Evolutionary conservation across 805 yeast genomes (phyloP).

Genomic region (Torulaspora delbrueckii): DNA sequence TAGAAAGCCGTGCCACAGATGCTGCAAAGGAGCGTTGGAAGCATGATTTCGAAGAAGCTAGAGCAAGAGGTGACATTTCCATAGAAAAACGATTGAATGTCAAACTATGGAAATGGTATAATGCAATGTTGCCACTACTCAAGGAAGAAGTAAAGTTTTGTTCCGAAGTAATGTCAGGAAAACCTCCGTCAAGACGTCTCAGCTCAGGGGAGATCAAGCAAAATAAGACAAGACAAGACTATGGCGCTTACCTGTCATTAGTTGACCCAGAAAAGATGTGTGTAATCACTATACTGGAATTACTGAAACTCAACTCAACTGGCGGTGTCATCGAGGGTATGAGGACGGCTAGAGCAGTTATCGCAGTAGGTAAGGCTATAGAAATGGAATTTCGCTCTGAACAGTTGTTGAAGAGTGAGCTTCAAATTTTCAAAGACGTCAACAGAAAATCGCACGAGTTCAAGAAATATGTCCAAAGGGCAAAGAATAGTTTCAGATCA

Average conservation of each 20-base stretch:
- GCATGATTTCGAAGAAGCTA: constrained; percentile 65
- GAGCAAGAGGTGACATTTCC: constrained; percentile 51
- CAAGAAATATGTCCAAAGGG: constrained; percentile 38
- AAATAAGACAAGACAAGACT: constrained; percentile 43
- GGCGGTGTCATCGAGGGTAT: constrained; percentile 77
- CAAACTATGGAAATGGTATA: constrained; percentile 80
- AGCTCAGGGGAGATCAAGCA: constrained; percentile 18
- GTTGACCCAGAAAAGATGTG: constrained; percentile 76
- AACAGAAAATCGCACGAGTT: constrained; percentile 45
- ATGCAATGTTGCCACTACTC: constrained; percentile 64
- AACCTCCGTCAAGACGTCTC: constrained; percentile 1
- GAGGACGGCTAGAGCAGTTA: constrained; percentile 76
- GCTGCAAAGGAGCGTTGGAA: constrained; percentile 90
- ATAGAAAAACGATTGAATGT: constrained; percentile 61
- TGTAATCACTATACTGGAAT: constrained; percentile 77
- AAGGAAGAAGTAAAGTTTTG: constrained; percentile 60
- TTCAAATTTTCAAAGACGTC: constrained; percentile 49
- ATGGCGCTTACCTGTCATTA: constrained; percentile 74
- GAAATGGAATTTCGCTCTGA: constrained; percentile 81
- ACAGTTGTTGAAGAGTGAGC: constrained; percentile 52
- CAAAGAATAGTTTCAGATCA: constrained; percentile 37
- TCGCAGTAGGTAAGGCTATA: constrained; percentile 75
- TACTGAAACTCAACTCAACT: constrained; percentile 66
- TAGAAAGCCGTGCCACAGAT: constrained; percentile 73
- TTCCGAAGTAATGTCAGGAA: constrained; percentile 37